Percentiles rank a stretch among this genome's conserved stretches.
Evolutionary conservation across 768 basidiomycete species (phyloP).

Genomic region (Calocera cornea): DNA sequence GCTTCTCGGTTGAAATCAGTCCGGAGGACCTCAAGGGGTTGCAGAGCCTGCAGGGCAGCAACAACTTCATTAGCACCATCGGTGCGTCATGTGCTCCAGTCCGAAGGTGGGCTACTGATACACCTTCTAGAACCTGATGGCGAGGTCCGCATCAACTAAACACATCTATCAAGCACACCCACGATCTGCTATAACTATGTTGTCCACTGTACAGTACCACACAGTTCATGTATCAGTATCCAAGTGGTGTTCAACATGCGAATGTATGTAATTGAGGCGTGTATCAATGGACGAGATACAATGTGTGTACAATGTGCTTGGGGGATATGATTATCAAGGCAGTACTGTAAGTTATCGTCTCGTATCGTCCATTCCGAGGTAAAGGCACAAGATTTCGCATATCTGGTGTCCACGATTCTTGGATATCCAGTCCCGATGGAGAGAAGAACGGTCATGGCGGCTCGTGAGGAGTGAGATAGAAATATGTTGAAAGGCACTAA

Average conservation of each 20-base stretch:
- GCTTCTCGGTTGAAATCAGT: neutral
- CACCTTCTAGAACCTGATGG: neutral
- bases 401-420: no score
- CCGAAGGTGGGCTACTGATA: neutral
- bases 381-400: no score
- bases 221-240: neutral
- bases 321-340: no score
- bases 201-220: neutral
- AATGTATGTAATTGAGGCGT: neutral
- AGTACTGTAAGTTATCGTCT: no score
- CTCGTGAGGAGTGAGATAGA: no score
- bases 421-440: no score
- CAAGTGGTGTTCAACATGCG: neutral
- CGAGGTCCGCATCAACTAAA: neutral
- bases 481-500: no score
- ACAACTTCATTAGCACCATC: conserved; percentile 2
- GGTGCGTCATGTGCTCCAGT: neutral
- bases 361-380: no score
- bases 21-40: neutral
- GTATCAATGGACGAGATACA: neutral
- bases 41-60: conserved; percentile 1
- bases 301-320: neutral
- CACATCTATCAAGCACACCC: neutral
- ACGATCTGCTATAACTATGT: neutral
- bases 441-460: no score